A percentile compares a stretch with the other conserved stretches of the same genome.
phyloP scores from a whole-genome alignment of 2,329 filamentous ascomycete genomes.

The Trichophyton rubrum region DNA sequence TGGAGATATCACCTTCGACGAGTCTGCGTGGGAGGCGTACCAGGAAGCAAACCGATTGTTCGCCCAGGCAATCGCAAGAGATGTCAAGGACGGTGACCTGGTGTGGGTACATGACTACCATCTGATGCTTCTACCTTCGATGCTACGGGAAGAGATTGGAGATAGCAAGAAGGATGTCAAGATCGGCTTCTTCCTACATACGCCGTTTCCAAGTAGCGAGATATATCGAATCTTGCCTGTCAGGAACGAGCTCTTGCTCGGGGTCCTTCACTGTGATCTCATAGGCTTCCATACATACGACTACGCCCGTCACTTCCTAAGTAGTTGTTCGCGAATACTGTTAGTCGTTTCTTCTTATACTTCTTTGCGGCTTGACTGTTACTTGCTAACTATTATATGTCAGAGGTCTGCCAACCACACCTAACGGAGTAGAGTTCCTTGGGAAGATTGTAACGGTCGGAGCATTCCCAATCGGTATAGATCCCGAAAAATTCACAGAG shows the following conservation, averaged over 20 bases:
- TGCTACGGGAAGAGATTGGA: constrained; percentile 84
- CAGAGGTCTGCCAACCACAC: constrained; percentile 54
- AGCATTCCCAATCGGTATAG: constrained; percentile 94
- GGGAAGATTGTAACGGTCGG: constrained; percentile 82
- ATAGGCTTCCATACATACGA: constrained; percentile 98
- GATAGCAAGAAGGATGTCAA: constrained; percentile 77
- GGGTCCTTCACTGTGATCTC: constrained; percentile 83
- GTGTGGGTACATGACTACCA: constrained; percentile 99
- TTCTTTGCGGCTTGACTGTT: not conserved
- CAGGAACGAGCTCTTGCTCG: constrained; percentile 72
- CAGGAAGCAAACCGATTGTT: constrained; percentile 86
- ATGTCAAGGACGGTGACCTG: constrained; percentile 84
- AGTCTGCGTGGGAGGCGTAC: constrained; percentile 87
- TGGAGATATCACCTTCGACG: constrained; percentile 95
- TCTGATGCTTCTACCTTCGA: constrained; percentile 87
- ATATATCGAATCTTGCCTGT: constrained; percentile 94
- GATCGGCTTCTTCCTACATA: constrained; percentile 97
- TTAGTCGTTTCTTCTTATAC: constrained; percentile 31
- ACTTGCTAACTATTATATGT: constrained; percentile 2
- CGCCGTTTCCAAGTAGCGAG: constrained; percentile 90
- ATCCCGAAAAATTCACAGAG: constrained; percentile 90
- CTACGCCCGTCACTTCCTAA: constrained; percentile 95
- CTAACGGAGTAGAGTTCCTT: constrained; percentile 84
- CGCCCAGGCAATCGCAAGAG: constrained; percentile 71
- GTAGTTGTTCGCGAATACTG: constrained; percentile 89